These are phyloP conservation scores for Penicillium olsonii DNA, from an alignment of 2,329 filamentous ascomycete genomes.

Conservation along the genomic window DNA sequence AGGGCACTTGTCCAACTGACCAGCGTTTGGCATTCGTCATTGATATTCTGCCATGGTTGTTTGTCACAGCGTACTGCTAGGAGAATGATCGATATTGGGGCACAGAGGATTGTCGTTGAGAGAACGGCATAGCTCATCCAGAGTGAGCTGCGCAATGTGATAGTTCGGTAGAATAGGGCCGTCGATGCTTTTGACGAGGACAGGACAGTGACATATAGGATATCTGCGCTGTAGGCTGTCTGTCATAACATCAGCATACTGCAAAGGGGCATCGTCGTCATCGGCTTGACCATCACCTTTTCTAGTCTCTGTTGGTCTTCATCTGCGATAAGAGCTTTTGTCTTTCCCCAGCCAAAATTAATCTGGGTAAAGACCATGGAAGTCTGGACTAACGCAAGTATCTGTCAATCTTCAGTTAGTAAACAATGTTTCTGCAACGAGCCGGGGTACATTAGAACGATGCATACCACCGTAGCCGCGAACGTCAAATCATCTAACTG, in stretches of 20 bases:
- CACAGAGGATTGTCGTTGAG: conserved; percentile 30
- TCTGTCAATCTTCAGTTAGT: conserved; percentile 18
- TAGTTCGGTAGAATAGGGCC: conserved; percentile 33
- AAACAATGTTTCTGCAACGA: neutral
- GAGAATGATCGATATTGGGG: conserved; percentile 38
- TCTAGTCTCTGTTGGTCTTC: conserved; percentile 26
- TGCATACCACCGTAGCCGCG: conserved; percentile 31
- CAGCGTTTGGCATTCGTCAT: conserved; percentile 30
- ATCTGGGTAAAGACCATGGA: conserved; percentile 41
- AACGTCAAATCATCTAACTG: conserved; percentile 40
- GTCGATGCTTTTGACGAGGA: conserved; percentile 47
- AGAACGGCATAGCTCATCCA: conserved; percentile 29
- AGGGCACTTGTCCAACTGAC: conserved; percentile 25
- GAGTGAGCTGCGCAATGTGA: conserved; percentile 15
- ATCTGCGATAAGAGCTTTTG: conserved; percentile 23
- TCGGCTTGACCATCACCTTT: conserved; percentile 31
- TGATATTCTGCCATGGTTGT: conserved; percentile 38
- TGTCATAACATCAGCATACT: conserved; percentile 14
- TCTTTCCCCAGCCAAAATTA: conserved; percentile 43
- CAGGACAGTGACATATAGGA: conserved; percentile 43
- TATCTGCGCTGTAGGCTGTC: conserved; percentile 42
- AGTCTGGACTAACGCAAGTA: conserved; percentile 39
- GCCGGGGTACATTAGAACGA: neutral
- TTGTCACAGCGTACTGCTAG: conserved; percentile 39
- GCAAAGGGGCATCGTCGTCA: neutral